Percentiles rank a stretch among this genome's conserved stretches.
phyloP scores from a whole-genome alignment of 331 rosid genomes.

The Cydonia oblonga region DNA sequence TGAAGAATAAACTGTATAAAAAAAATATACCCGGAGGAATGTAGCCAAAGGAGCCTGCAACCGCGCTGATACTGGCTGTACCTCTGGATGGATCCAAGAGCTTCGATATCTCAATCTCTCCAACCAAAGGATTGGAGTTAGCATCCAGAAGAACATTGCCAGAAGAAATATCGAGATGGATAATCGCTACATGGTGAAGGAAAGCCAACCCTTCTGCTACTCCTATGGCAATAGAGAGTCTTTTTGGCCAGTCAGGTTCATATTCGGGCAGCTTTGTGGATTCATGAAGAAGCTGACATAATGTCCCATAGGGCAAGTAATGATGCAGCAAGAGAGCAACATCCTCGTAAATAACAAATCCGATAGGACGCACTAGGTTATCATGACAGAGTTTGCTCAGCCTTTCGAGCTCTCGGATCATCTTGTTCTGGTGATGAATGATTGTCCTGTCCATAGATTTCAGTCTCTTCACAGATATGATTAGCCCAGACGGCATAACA shows the following conservation, averaged over 20 bases:
- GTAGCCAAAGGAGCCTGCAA: slow-evolving; percentile 98
- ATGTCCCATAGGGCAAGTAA: slow-evolving; percentile 70
- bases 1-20: neutral
- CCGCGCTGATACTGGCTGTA: slow-evolving; percentile 95
- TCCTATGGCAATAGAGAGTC: slow-evolving; percentile 81
- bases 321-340: slow-evolving; percentile 89
- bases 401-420: slow-evolving; percentile 97
- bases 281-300: slow-evolving; percentile 87
- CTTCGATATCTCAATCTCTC: slow-evolving; percentile 94
- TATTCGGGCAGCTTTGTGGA: slow-evolving; percentile 58
- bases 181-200: slow-evolving; percentile 85
- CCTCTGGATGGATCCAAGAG: slow-evolving; percentile 92
- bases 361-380: slow-evolving; percentile 77
- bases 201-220: slow-evolving; percentile 93
- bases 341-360: slow-evolving; percentile 90
- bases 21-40: slow-evolving; percentile 83
- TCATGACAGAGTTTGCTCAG: slow-evolving; percentile 81
- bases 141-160: slow-evolving; percentile 80
- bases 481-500: slow-evolving; percentile 89
- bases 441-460: slow-evolving; percentile 94
- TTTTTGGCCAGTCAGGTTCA: slow-evolving; percentile 85
- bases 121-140: slow-evolving; percentile 71
- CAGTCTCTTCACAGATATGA: slow-evolving; percentile 74
- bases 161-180: slow-evolving; percentile 93
- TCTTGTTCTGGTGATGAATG: slow-evolving; percentile 88